Evolutionary conservation across 345 rosid species (phyloP).

Genomic region (Physaria fendleri): DNA sequence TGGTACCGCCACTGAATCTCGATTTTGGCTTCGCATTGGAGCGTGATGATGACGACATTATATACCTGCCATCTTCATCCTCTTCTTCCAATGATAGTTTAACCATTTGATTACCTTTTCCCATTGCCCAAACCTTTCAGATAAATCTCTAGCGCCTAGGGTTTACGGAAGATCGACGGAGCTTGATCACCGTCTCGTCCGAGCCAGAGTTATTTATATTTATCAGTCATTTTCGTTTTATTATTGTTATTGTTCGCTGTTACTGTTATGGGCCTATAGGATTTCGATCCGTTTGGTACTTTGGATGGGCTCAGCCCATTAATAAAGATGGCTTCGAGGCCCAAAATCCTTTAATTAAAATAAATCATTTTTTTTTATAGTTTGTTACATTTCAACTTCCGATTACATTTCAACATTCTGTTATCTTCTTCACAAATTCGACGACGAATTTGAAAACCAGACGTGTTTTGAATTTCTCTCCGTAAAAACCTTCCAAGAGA

Average conservation of each 20-base stretch:
- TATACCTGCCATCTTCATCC: conserved; percentile 24
- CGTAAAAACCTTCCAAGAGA: background rate
- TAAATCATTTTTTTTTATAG: no score
- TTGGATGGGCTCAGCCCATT: no score
- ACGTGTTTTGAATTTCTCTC: background rate
- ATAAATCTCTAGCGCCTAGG: conserved; percentile 9
- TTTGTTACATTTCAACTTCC: no score
- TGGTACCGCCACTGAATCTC: conserved; percentile 34
- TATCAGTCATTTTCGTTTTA: no score
- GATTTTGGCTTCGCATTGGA: conserved; percentile 47
- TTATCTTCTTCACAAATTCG: background rate
- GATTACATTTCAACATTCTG: background rate
- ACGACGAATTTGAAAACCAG: background rate
- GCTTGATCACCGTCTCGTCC: no score
- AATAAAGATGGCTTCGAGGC: no score
- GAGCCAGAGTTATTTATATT: no score
- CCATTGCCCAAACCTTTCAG: conserved; percentile 21
- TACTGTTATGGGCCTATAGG: no score
- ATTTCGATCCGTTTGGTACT: no score
- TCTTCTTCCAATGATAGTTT: conserved; percentile 67
- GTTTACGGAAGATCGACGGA: conserved; percentile 16
- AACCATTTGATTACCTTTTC: conserved; percentile 32
- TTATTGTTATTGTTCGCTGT: no score
- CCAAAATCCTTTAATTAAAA: no score
- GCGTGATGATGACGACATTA: conserved; percentile 39